Evolutionary conservation across 305 asterid genomes (phyloP), one percentile per base, ranked within the genome.

Genomic region (Fraxinus albicans): DNA sequence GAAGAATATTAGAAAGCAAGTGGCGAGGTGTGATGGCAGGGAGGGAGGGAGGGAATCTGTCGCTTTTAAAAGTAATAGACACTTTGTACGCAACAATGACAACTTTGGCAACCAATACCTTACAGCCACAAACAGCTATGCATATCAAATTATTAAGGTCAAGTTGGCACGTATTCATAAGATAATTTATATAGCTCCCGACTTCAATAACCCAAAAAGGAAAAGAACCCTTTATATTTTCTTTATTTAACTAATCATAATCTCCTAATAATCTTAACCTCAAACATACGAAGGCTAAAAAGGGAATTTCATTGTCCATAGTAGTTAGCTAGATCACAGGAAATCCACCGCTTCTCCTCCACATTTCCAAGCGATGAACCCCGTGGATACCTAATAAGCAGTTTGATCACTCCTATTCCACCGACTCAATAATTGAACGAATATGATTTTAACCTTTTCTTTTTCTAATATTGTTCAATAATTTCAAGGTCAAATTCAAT

Each of bases 11-110:
- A 65, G 17, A 21, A 55, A 83, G 60, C 38, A 82, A 77, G 42
- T 85, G 88, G 86, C 84, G 88, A 89, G 86, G 88, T 89, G 92
- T 83, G 83, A 63, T 74, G 84, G 73, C 82, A 36, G 42, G 1
- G 7, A 85, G 80, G 19, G 60, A 50, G 84, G 34, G 50, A 76
- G 21, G 81, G 87, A 44, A 83, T 87, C 84, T 80, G 83, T 80
- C 85, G 81, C 80, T 73, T 8, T 10, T 47, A 44, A 35, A 47
- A 77, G 44, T 73, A 13, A 25, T 50, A 6, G 60, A 50, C 7
- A 50, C 60, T 76, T 13, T 83, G 81, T 76, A 86, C 87, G 85
- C 90, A 84, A 88, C 90, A 83, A 77, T 42, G 77, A 76, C 84
- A 34, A 17, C 40, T 4, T n/a, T 77, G 81, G 15, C 23, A 10